Base-by-base conservation (phyloP, 306 rosid species). In the Echinosophora koreensis region DNA sequence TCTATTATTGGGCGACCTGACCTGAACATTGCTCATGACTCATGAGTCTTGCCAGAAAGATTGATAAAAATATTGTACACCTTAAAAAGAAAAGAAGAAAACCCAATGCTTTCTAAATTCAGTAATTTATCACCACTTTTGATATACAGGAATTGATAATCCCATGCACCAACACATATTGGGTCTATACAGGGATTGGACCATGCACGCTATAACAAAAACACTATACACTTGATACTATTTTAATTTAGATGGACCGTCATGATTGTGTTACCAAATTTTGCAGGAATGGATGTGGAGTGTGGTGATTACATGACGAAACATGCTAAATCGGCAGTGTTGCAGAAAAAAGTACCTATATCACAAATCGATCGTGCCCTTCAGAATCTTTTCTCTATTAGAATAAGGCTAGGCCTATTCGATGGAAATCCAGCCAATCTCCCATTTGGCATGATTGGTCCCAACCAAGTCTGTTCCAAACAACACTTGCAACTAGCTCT, bases 391-490 rank as follows among this genome's bases (percentile, higher is more conserved):
- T 95, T 92, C 32, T 42, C 93, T 2, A 80, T 89, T 5, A 88
- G 99, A 87, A 92, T 95, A 77, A 88, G 99, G 68, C 71, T 95
- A 39, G 97, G 99, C 16, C 86, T 90, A 13, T 88, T 95, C 69
- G 88, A 81, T 50, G 99, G 99, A 65, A 86, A 87, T 67, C 99
- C 98, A 61, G 5, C 69, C 27, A 78, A 87, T 14, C 87, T 81
- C 37, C 56, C 67, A 15, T 92, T 66, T 62, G 97, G 97, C 44
- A 39, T 81, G 65, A 89, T 95, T 54, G 97, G 93, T 50, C 86
- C 92, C 0, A 55, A 77, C 77, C 84, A 86, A 41, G 97, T 90
- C 1, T 95, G 99, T 77, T 86, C 98, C 67, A 56, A 84, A 77
- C 62, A 84, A 15, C 97, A 95, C 78, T 91, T 74, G n/a, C 84